phyloP scores from a whole-genome alignment of 2,329 filamentous ascomycete genomes.

The Cytospora piceae region DNA sequence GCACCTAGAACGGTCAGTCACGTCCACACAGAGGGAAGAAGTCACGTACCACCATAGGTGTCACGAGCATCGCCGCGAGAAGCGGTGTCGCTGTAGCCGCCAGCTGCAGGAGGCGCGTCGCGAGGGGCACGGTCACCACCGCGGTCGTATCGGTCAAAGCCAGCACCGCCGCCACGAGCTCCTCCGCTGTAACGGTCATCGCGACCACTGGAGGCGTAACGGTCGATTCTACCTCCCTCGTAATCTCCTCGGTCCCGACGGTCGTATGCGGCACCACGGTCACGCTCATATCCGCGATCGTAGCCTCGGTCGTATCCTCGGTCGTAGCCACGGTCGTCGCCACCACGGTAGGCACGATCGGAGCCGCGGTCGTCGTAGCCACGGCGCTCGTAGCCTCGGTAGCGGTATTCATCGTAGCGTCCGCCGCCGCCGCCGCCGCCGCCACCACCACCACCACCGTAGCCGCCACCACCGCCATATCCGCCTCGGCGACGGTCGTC shows the following conservation, averaged over 20 bases:
- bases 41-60: constrained; percentile 36
- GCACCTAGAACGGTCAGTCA: constrained; percentile 31
- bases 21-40: constrained; percentile 26
- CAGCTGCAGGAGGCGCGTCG: constrained; percentile 36
- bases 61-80: constrained; percentile 38
- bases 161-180: constrained; percentile 19
- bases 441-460: constrained; percentile 32
- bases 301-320: constrained; percentile 40
- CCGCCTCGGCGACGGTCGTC: constrained; percentile 69
- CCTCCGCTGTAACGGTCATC: constrained; percentile 29
- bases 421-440: constrained; percentile 48
- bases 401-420: constrained; percentile 44
- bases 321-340: constrained; percentile 35
- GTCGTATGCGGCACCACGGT: constrained; percentile 40
- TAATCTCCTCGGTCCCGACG: constrained; percentile 39
- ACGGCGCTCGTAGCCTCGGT: constrained; percentile 33
- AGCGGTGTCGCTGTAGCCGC: constrained; percentile 37
- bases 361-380: constrained; percentile 36
- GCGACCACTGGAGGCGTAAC: constrained; percentile 42
- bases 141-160: constrained; percentile 23
- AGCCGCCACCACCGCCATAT: constrained; percentile 55
- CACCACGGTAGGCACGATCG: constrained; percentile 26
- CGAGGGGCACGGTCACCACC: constrained; percentile 36
- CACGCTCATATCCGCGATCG: constrained; percentile 38
- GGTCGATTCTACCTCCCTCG: constrained; percentile 42